A percentile compares a stretch with the other conserved stretches of the same genome.
Evolutionary conservation across 495 filamentous ascomycete species (phyloP).

Genomic region (Glonium stellatum): DNA sequence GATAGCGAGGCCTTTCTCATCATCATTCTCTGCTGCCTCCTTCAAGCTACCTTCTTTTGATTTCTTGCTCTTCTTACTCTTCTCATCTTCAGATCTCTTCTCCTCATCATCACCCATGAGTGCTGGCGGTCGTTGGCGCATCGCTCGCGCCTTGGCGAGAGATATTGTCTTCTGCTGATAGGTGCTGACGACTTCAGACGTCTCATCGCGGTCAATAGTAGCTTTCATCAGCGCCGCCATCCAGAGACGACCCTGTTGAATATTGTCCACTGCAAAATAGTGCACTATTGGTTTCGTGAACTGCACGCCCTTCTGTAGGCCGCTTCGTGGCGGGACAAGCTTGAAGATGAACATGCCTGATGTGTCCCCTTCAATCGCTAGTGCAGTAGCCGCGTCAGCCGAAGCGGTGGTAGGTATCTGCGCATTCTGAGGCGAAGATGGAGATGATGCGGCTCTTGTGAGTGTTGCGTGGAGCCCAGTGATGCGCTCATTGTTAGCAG

Average conservation of each 20-base stretch:
- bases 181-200: conserved; percentile 69
- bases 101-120: conserved; percentile 64
- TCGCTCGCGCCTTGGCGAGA: conserved; percentile 70
- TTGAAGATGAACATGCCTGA: conserved; percentile 89
- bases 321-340: conserved; percentile 81
- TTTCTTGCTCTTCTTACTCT: conserved; percentile 11
- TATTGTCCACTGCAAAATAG: conserved; percentile 91
- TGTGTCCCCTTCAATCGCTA: conserved; percentile 30
- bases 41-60: conserved; percentile 26
- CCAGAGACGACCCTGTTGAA: conserved; percentile 84
- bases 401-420: conserved; percentile 49
- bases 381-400: conserved; percentile 21
- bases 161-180: conserved; percentile 93
- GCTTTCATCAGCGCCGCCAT: conserved; percentile 99
- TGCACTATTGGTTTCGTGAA: conserved; percentile 96
- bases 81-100: conserved; percentile 29
- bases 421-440: conserved; percentile 62
- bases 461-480: conserved; percentile 86
- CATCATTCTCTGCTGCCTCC: conserved; percentile 20
- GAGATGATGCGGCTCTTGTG: conserved; percentile 73
- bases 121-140: conserved; percentile 81
- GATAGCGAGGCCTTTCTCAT: conserved; percentile 27
- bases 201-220: conserved; percentile 90
- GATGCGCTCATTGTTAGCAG: conserved; percentile 86
- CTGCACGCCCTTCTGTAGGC: conserved; percentile 83